These are phyloP conservation scores for Hydnum rufescens DNA, from an alignment of 768 basidiomycete genomes.

Conservation along the genomic window DNA sequence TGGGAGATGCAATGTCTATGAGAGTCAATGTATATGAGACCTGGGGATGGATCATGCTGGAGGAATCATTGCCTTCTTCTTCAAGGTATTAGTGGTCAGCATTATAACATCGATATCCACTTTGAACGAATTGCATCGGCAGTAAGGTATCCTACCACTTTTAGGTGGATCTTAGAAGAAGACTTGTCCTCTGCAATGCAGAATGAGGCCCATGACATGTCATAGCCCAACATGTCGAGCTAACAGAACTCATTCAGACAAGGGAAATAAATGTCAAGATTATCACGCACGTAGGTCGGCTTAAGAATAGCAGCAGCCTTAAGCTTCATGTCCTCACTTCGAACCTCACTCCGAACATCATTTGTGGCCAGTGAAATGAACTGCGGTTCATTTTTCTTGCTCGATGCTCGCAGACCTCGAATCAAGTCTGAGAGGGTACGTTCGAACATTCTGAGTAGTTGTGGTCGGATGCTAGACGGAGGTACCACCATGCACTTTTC, in stretches of 20 bases:
- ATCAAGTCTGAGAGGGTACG: constrained; percentile 89
- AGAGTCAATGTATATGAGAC: too few relatives aligned
- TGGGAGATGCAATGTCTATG: constrained; percentile 61
- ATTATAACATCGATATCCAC: constrained; percentile 94
- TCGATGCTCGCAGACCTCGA: constrained; percentile 34
- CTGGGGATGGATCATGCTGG: too few relatives aligned
- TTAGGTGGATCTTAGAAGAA: constrained; percentile 74
- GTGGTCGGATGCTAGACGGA: too few relatives aligned
- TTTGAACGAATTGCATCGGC: constrained; percentile 77
- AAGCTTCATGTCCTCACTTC: constrained; percentile 86
- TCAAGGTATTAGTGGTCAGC: constrained; percentile 85
- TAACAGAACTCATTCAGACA: constrained; percentile 17
- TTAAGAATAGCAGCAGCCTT: constrained; percentile 92
- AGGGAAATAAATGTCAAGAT: not conserved
- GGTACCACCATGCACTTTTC: too few relatives aligned
- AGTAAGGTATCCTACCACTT: constrained; percentile 88
- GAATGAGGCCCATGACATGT: constrained; percentile 91
- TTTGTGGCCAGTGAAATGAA: constrained; percentile 88
- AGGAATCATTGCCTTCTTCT: too few relatives aligned
- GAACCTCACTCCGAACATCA: constrained; percentile 82
- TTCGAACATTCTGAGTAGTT: too few relatives aligned
- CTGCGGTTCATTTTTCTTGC: constrained; percentile 81
- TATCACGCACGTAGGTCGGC: constrained; percentile 71
- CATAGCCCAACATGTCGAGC: constrained; percentile 95
- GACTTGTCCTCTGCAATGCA: constrained; percentile 98